A percentile compares a stretch with the other conserved stretches of the same genome.
phyloP scores from a whole-genome alignment of 192 early-diverging fungal genomes.

The Gryganskiella cystojenkinii region DNA sequence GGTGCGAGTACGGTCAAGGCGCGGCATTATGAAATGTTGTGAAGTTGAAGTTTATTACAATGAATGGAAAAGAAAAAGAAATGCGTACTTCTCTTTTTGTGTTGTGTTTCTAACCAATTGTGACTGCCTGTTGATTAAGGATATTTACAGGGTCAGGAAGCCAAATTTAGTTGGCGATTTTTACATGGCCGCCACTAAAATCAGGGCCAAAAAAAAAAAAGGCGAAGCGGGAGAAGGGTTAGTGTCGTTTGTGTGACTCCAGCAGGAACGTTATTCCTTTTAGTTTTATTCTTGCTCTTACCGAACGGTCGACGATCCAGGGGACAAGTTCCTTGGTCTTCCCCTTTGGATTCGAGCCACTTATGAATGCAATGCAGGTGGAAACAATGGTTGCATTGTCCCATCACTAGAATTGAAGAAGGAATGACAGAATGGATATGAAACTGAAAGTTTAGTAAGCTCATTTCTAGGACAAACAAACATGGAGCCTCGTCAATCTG shows the following conservation, averaged over 20 bases:
- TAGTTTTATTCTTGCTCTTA: no score
- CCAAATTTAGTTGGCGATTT: no score
- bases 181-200: no score
- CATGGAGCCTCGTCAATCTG: no score
- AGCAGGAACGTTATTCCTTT: no score
- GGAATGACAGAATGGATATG: neutral
- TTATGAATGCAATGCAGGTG: constrained; percentile 94
- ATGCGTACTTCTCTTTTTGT: neutral
- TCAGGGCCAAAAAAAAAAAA: no score
- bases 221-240: no score
- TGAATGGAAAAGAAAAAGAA: neutral
- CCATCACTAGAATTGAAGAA: constrained; percentile 59
- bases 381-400: constrained; percentile 92
- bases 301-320: constrained; percentile 89
- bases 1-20: constrained; percentile 43
- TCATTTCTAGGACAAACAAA: neutral
- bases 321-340: constrained; percentile 80
- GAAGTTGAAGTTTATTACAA: neutral
- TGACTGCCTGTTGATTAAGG: no score
- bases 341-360: constrained; percentile 78
- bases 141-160: no score
- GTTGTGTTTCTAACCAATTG: neutral
- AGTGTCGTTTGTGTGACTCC: no score
- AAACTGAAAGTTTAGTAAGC: neutral
- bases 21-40: constrained; percentile 41